These are phyloP conservation scores for Arthrobotrys conoides DNA, from an alignment of 2,329 filamentous ascomycete genomes.

Conservation along the genomic window DNA sequence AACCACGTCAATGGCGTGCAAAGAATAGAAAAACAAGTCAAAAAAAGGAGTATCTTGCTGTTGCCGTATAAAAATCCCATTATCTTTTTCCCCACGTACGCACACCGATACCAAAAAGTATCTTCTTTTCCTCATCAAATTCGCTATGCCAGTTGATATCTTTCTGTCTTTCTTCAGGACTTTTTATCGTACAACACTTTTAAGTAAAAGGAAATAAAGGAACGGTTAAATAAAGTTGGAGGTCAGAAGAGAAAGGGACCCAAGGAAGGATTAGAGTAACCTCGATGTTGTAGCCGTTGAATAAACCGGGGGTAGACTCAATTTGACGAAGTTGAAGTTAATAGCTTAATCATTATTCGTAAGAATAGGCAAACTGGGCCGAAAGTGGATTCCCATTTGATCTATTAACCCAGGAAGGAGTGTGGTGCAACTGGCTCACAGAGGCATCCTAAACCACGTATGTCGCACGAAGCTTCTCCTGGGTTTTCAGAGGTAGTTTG, in stretches of 20 bases:
- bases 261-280: neutral
- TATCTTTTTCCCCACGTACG: constrained; percentile 30
- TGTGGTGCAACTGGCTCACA: neutral
- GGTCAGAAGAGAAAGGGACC: constrained; percentile 4
- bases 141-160: constrained; percentile 52
- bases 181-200: constrained; percentile 62
- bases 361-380: constrained; percentile 9
- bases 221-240: constrained; percentile 15
- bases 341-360: constrained; percentile 7
- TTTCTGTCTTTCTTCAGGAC: constrained; percentile 60
- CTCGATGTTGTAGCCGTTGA: neutral
- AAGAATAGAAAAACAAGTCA: neutral
- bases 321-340: neutral
- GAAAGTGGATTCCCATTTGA: neutral
- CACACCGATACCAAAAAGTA: constrained; percentile 47
- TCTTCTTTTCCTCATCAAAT: constrained; percentile 52
- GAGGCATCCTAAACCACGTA: constrained; percentile 38
- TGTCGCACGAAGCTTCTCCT: constrained; percentile 35
- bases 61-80: constrained; percentile 61
- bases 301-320: neutral
- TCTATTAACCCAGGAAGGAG: neutral
- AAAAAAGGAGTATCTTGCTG: constrained; percentile 58
- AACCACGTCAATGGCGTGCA: constrained; percentile 10
- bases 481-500: constrained; percentile 7
- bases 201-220: constrained; percentile 36